Conservation (phyloP, 192 early-diverging fungal species). For the Linnemannia zychae region DNA sequence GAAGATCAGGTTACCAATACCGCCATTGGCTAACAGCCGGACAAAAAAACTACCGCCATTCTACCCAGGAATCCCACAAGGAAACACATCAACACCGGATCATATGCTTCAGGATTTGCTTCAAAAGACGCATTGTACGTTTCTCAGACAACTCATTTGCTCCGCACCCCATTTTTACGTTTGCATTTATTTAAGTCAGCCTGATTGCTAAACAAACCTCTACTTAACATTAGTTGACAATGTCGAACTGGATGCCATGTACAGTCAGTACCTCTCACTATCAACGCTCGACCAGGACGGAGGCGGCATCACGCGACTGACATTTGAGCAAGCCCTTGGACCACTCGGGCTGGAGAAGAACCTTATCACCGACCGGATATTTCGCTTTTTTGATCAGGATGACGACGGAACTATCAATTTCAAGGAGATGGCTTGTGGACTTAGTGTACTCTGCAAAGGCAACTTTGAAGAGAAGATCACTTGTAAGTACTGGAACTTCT, state of each 20-base stretch:
- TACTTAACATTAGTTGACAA: constrained; percentile 73
- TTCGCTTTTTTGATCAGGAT: constrained; percentile 92
- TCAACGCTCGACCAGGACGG: constrained; percentile 71
- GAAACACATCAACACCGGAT: constrained; percentile 28
- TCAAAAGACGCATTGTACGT: constrained; percentile 78
- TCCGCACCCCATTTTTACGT: background rate
- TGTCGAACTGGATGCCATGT: constrained; percentile 88
- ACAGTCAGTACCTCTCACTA: constrained; percentile 88
- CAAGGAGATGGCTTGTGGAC: constrained; percentile 84
- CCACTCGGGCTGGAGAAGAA: constrained; percentile 87
- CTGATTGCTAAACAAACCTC: too few species aligned
- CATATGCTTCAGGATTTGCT: constrained; percentile 63
- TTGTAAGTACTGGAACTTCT: constrained; percentile 62
- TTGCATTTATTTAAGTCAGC: background rate
- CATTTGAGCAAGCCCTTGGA: constrained; percentile 91
- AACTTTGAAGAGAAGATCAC: constrained; percentile 91
- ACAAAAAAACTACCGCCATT: constrained; percentile 78
- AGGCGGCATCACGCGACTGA: constrained; percentile 81
- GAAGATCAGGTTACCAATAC: constrained; percentile 92
- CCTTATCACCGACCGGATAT: constrained; percentile 89
- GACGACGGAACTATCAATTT: constrained; percentile 83
- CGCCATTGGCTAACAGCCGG: constrained; percentile 87
- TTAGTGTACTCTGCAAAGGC: constrained; percentile 88
- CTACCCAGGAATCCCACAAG: constrained; percentile 77
- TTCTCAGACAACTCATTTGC: background rate